Evolutionary conservation across 2,329 filamentous ascomycete genomes (phyloP).

Genomic region (Pseudopithomyces chartarum): DNA sequence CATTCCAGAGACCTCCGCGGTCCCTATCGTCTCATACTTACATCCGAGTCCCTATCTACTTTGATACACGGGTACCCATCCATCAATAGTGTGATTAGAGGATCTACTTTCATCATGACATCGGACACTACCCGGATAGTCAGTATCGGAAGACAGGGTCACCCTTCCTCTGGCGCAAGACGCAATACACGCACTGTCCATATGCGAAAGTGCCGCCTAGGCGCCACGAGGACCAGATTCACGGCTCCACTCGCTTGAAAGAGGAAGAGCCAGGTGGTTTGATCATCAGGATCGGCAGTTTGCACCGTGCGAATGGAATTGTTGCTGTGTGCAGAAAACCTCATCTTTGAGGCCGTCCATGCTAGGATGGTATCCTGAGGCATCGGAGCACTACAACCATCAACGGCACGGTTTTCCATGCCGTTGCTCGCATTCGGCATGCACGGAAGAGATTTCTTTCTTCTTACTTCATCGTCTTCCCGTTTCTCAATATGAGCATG

Average conservation of each 20-base stretch:
- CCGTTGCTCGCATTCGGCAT: too few relatives aligned
- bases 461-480: too few relatives aligned
- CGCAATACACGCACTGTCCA: not conserved
- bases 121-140: too few relatives aligned
- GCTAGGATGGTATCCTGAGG: too few relatives aligned
- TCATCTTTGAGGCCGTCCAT: too few relatives aligned
- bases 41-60: not conserved
- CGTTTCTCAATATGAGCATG: too few relatives aligned
- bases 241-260: not conserved
- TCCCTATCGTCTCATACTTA: not conserved
- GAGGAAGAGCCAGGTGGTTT: not conserved
- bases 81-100: not conserved
- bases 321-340: not conserved
- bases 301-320: not conserved
- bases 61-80: not conserved
- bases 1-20: not conserved
- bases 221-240: too few relatives aligned
- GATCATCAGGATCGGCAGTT: not conserved
- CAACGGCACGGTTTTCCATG: too few relatives aligned
- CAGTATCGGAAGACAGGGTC: not conserved
- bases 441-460: too few relatives aligned
- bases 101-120: too few relatives aligned
- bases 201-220: not conserved
- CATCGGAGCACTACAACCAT: too few relatives aligned
- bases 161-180: not conserved